Conservation (phyloP, 305 asterid species). For the Caryopteris hybrid region DNA sequence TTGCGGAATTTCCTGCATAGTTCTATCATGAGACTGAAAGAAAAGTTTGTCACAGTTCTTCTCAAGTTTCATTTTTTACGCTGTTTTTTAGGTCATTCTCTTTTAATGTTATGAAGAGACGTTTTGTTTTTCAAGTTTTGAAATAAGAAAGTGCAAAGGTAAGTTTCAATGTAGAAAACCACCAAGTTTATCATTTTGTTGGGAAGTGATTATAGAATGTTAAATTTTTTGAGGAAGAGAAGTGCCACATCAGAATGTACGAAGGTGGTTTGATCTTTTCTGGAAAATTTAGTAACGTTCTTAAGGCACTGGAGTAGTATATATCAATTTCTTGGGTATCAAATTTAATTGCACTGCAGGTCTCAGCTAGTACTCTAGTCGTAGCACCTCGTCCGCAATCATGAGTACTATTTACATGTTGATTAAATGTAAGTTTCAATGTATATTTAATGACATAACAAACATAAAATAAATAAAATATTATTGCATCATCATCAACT, state of each 20-base stretch:
- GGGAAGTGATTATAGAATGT: background rate
- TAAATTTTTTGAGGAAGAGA: background rate
- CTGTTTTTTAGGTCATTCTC: background rate
- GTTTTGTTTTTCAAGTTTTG: background rate
- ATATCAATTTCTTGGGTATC: background rate
- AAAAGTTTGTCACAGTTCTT: background rate
- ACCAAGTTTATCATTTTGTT: background rate
- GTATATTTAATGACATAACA: background rate
- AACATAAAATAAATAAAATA: background rate
- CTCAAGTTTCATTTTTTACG: background rate
- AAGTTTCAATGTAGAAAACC: background rate
- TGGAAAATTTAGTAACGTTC: background rate
- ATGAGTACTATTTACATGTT: background rate
- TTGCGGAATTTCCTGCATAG: constrained; percentile 5
- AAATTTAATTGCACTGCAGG: background rate
- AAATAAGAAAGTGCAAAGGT: background rate
- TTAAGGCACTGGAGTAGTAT: background rate
- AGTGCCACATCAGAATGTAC: background rate
- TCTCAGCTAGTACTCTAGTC: background rate
- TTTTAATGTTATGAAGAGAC: background rate
- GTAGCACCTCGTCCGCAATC: background rate
- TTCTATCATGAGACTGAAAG: background rate
- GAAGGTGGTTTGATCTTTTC: background rate
- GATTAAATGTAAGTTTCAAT: background rate
- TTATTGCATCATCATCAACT: background rate